Evolutionary conservation across 2,329 filamentous ascomycete species (phyloP).

Genomic region (Cephalotrichum gorgonifer): DNA sequence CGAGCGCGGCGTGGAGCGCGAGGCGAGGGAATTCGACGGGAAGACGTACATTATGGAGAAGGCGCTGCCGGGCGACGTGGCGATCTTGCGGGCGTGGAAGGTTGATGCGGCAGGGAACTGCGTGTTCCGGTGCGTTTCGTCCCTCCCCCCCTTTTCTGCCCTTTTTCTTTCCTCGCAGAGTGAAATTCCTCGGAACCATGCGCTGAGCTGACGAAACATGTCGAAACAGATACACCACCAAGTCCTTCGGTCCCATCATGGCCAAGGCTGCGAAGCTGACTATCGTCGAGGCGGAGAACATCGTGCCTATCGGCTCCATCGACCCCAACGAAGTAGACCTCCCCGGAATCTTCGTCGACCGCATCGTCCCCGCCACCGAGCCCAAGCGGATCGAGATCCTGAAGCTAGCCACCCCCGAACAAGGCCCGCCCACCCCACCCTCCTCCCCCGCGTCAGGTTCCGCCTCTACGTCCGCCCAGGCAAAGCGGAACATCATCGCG

Average conservation of each 20-base stretch:
- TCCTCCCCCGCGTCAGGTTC: constrained; percentile 21
- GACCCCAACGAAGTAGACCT: constrained; percentile 66
- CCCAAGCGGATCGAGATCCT: constrained; percentile 63
- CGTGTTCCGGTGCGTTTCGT: constrained; percentile 47
- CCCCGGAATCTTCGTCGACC: constrained; percentile 73
- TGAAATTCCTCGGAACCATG: neutral
- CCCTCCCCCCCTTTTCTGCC: constrained; percentile 19
- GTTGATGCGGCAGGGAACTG: constrained; percentile 70
- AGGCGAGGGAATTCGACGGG: constrained; percentile 63
- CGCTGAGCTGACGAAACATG: constrained; percentile 22
- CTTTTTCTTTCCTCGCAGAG: constrained; percentile 6
- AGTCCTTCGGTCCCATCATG: constrained; percentile 66
- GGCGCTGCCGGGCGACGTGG: constrained; percentile 64
- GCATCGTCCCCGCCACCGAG: constrained; percentile 64
- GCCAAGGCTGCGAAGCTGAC: constrained; percentile 69
- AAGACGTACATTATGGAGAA: constrained; percentile 69
- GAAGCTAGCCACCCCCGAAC: constrained; percentile 38
- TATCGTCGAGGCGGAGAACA: constrained; percentile 78
- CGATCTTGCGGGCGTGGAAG: constrained; percentile 67
- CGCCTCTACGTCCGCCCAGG: constrained; percentile 34
- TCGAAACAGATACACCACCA: constrained; percentile 49
- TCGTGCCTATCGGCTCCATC: constrained; percentile 65
- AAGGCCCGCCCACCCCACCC: constrained; percentile 45
- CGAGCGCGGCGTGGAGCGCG: constrained; percentile 54
- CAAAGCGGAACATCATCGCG: constrained; percentile 61